phyloP scores from a whole-genome alignment of 2,329 filamentous ascomycete genomes.

The Colletotrichum truncatum region DNA sequence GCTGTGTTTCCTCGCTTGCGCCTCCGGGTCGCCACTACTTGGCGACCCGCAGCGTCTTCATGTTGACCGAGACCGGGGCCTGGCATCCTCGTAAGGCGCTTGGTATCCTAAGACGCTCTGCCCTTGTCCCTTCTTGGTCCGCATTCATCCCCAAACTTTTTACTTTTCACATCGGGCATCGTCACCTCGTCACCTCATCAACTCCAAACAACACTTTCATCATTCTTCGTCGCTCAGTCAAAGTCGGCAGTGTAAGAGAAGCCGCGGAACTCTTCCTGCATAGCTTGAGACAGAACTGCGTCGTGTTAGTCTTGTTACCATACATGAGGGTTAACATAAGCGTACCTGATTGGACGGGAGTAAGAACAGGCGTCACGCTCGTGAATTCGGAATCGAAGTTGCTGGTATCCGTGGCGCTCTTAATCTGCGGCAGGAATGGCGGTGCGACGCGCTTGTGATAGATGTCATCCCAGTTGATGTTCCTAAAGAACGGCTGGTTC shows the following conservation, averaged over 20 bases:
- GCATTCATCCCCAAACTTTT: background rate
- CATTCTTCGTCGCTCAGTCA: slow-evolving; percentile 57
- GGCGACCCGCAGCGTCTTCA: slow-evolving; percentile 8
- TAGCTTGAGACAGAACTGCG: slow-evolving; percentile 91
- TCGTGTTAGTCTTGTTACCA: slow-evolving; percentile 3
- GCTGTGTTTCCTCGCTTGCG: slow-evolving; percentile 11
- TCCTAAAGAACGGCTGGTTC: slow-evolving; percentile 98
- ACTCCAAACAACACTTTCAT: background rate
- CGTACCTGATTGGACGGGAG: slow-evolving; percentile 96
- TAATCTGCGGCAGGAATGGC: slow-evolving; percentile 90
- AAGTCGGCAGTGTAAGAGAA: slow-evolving; percentile 98
- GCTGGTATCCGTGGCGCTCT: slow-evolving; percentile 95
- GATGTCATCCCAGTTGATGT: slow-evolving; percentile 98
- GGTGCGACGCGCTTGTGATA: slow-evolving; percentile 93
- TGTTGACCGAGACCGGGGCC: background rate
- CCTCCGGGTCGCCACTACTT: background rate
- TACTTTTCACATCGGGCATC: slow-evolving; percentile 4
- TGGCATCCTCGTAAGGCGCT: background rate
- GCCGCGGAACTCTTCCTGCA: slow-evolving; percentile 99
- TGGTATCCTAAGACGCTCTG: background rate
- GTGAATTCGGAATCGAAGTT: slow-evolving; percentile 99
- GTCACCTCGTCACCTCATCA: background rate
- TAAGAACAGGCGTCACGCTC: slow-evolving; percentile 95
- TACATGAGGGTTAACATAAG: slow-evolving; percentile 32
- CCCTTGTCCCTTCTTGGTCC: background rate